Evolutionary conservation across 495 filamentous ascomycete genomes (phyloP).

Genomic region (Glarea lozoyensis): DNA sequence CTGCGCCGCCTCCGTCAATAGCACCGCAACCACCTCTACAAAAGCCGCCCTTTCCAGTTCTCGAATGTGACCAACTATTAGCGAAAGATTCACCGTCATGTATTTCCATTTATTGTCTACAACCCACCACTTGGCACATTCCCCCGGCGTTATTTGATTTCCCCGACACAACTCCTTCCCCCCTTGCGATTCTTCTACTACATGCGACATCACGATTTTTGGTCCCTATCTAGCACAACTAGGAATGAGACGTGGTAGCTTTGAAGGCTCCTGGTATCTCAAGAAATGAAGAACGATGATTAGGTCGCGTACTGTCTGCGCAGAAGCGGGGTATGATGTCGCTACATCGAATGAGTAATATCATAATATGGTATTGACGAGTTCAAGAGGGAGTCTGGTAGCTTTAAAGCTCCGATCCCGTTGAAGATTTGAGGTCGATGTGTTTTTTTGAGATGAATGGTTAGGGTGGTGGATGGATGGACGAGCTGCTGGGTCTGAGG

Average conservation of each 20-base stretch:
- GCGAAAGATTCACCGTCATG: constrained; percentile 21
- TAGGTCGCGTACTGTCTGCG: too few species aligned
- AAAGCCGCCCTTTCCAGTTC: constrained; percentile 5
- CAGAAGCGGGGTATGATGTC: too few species aligned
- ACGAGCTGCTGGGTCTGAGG: too few species aligned
- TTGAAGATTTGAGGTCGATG: not conserved
- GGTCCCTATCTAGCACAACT: constrained; percentile 3
- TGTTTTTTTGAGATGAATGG: not conserved
- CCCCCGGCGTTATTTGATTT: too few species aligned
- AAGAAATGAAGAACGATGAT: not conserved
- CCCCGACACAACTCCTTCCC: too few species aligned
- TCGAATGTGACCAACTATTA: constrained; percentile 16
- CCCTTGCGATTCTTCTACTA: constrained; percentile 17
- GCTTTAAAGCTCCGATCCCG: constrained; percentile 22
- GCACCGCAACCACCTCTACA: not conserved
- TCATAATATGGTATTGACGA: too few species aligned
- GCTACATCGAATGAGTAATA: too few species aligned
- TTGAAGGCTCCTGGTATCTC: constrained; percentile 25
- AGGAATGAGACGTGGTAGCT: constrained; percentile 20
- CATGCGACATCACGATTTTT: constrained; percentile 13
- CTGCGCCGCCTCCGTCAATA: not conserved
- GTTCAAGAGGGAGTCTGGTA: constrained; percentile 13
- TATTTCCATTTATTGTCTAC: constrained; percentile 17
- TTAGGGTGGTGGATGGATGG: not conserved
- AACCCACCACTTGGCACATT: too few species aligned